phyloP scores from a whole-genome alignment of 768 basidiomycete genomes.

The Pholiota conissans region DNA sequence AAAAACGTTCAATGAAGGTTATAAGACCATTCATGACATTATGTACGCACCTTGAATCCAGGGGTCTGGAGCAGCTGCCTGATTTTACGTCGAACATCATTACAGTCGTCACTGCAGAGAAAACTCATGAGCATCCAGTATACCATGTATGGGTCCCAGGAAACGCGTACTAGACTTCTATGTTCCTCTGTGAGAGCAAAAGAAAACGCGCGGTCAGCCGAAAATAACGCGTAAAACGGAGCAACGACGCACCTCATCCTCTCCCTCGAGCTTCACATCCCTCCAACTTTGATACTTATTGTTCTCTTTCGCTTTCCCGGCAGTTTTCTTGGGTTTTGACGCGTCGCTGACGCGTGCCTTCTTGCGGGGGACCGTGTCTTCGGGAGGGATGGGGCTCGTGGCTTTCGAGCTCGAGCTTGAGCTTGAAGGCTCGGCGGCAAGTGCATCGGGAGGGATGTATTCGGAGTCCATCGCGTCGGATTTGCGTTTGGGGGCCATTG shows the following conservation, averaged over 20 bases:
- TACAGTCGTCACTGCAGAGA: conserved; percentile 40
- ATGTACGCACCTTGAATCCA: conserved; percentile 36
- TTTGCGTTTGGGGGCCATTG: conserved; percentile 45
- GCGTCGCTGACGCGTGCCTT: conserved; percentile 17
- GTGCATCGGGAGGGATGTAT: too few relatives aligned
- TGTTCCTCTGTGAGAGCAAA: conserved; percentile 5
- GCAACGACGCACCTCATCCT: conserved; percentile 35
- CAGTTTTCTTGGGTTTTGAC: conserved; percentile 22
- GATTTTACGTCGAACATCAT: conserved; percentile 48
- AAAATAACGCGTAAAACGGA: neutral
- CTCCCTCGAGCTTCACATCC: conserved; percentile 40
- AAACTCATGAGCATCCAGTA: neutral
- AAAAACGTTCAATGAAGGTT: neutral
- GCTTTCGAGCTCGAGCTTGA: too few relatives aligned
- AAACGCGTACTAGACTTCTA: conserved; percentile 17
- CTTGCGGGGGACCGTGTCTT: conserved; percentile 10
- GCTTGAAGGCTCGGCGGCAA: too few relatives aligned
- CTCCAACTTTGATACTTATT: conserved; percentile 32
- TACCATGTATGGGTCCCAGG: neutral
- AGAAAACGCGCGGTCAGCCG: neutral
- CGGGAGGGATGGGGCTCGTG: too few relatives aligned
- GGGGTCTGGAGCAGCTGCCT: conserved; percentile 38
- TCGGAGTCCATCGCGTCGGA: conserved; percentile 29
- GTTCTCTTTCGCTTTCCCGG: neutral
- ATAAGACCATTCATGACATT: neutral